A percentile compares a stretch with the other conserved stretches of the same genome.
phyloP scores from a whole-genome alignment of 352 stramenopile species.

The Phytophthora rubi region DNA sequence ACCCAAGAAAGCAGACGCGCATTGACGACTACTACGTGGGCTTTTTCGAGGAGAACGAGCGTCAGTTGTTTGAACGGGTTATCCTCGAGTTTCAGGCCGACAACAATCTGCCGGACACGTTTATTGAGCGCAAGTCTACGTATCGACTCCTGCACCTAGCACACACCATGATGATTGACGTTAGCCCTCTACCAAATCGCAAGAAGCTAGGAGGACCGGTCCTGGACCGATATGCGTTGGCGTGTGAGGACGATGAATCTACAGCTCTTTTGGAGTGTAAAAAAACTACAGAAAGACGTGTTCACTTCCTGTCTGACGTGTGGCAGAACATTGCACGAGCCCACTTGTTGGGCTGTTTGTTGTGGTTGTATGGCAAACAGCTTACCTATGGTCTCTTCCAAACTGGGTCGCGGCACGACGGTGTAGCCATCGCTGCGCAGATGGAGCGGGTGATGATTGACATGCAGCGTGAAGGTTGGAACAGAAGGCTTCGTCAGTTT shows the following conservation, averaged over 20 bases:
- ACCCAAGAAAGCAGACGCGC: too few species aligned
- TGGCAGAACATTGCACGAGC: neutral
- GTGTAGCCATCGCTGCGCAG: conserved; percentile 7
- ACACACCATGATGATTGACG: neutral
- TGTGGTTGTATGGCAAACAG: neutral
- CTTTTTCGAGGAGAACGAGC: too few species aligned
- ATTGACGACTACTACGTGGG: too few species aligned
- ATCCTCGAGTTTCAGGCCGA: neutral
- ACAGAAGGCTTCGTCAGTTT: too few species aligned
- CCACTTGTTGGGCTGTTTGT: neutral
- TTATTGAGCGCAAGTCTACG: too few species aligned
- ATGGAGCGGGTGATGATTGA: conserved; percentile 4
- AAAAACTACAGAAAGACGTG: neutral
- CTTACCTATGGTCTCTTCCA: neutral
- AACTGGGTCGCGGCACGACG: conserved; percentile 3
- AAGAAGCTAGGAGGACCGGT: neutral
- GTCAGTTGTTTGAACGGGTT: too few species aligned
- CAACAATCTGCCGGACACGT: neutral
- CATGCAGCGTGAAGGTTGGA: conserved; percentile 1
- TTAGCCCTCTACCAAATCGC: neutral
- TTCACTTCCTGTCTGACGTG: neutral
- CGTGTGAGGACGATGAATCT: neutral
- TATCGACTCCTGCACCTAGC: neutral
- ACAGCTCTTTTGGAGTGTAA: neutral
- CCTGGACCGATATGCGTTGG: neutral